Base-by-base conservation (phyloP, 106 monocot species). In the Posidonia australis region DNA sequence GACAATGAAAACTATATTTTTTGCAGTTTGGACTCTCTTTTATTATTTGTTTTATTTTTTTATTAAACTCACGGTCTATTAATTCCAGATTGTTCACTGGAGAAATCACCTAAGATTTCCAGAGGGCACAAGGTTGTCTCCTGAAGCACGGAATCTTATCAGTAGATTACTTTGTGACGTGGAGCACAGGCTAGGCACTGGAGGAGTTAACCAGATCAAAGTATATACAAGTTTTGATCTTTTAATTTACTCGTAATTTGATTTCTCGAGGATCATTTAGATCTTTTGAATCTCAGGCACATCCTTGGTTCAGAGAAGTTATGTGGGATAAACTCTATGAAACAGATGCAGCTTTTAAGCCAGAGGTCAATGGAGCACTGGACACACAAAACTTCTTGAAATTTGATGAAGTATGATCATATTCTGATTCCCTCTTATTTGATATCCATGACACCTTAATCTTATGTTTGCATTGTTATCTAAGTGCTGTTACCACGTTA, bases 261-360 rank as follows among this genome's bases (percentile, higher is more conserved):
- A 9, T 24, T 22, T 63, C 32, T 71, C 30, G 20, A 74, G 67
- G 19, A 44, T 48, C 54, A 23, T 77, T 45, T 44, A 36, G 13
- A 14, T 54, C 9, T 78, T 58, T 59, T 55, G 58, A 43, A 66
- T 70, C 31, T 69, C 70, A 98, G 96, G 90, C 84, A 36, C 96
- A 98, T 80, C 90, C 96, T 45, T 98, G 96, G 96, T 98, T 98
- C 72, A 87, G 49, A 70, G 84, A 70, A 65, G 59, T 90, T 67
- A 54, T 63, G 28, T 98, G 96, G 96, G 96, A 98, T 60, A 90
- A 82, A 64, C 84, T 98, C 47, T 98, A 98, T 84, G 90, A 98
- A 63, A 84, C 72, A 62, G 90, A 85, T 17, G 96, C 96, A 62
- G 96, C 96, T 60, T 98, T 90, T 75, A 98, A 90, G 71, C 96